Conservation (phyloP, 352 stramenopile genomes). For the Phytophthora nicotianae region DNA sequence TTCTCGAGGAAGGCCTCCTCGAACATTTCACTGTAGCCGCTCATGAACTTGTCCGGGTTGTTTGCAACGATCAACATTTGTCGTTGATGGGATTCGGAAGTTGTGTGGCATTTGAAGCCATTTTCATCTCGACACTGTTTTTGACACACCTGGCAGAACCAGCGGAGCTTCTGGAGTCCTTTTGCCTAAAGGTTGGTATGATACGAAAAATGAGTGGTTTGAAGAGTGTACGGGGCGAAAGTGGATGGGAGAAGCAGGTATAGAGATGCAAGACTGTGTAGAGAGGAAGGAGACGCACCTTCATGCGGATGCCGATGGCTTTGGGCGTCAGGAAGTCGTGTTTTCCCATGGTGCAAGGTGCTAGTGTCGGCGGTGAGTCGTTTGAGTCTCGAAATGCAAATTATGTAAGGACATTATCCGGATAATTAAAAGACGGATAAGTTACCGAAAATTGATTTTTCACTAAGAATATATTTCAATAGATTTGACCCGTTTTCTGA, state of each 20-base stretch:
- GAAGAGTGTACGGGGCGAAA: background rate
- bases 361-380: background rate
- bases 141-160: conserved; percentile 99
- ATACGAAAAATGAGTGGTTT: conserved; percentile 11
- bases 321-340: conserved; percentile 87
- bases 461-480: background rate
- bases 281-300: conserved; percentile 41
- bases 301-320: conserved; percentile 88
- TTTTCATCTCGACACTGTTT: conserved; percentile 99
- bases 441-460: background rate
- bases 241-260: background rate
- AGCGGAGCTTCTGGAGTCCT: conserved; percentile 98
- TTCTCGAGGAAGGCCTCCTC: conserved; percentile 96
- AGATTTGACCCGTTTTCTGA: background rate
- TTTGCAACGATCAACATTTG: conserved; percentile 98
- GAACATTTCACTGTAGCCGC: conserved; percentile 93
- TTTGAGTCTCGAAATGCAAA: background rate
- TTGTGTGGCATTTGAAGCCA: conserved; percentile 99
- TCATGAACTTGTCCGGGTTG: conserved; percentile 95
- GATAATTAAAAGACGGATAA: no score
- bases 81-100: conserved; percentile 96
- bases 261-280: background rate
- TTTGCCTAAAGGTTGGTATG: conserved; percentile 66
- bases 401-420: background rate
- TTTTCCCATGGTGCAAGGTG: conserved; percentile 66